phyloP scores from a whole-genome alignment of 345 rosid species.

The Lenwebbia sp. region DNA sequence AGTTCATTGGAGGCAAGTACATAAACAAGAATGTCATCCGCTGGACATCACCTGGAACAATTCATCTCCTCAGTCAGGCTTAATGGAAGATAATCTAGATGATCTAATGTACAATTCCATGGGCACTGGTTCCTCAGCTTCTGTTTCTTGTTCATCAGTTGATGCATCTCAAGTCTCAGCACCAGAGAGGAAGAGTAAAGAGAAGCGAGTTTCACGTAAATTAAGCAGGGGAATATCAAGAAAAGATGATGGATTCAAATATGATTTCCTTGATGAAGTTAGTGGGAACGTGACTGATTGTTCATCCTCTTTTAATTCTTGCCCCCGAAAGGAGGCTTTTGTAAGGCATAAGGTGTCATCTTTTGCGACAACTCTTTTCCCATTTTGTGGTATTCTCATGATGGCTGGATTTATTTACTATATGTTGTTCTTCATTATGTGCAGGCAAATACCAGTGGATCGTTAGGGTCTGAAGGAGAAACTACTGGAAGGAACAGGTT shows the following conservation, averaged over 20 bases:
- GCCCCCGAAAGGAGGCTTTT: slow-evolving; percentile 18
- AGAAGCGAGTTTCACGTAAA: slow-evolving; percentile 23
- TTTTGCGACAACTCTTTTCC: neutral
- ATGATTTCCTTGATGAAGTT: slow-evolving; percentile 23
- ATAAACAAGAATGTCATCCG: slow-evolving; percentile 56
- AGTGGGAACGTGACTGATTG: slow-evolving; percentile 9
- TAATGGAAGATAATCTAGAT: slow-evolving; percentile 22
- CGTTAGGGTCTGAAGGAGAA: slow-evolving; percentile 23
- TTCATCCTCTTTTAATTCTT: slow-evolving; percentile 9
- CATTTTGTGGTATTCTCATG: neutral
- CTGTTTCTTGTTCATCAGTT: neutral
- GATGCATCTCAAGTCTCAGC: slow-evolving; percentile 21
- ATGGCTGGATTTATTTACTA: neutral
- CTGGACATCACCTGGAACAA: slow-evolving; percentile 23
- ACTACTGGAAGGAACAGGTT: slow-evolving; percentile 19
- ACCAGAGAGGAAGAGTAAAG: slow-evolving; percentile 32
- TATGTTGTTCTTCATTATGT: neutral
- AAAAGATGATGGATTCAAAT: slow-evolving; percentile 18
- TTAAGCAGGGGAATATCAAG: slow-evolving; percentile 30
- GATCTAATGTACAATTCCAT: neutral
- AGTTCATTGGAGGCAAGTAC: slow-evolving; percentile 86
- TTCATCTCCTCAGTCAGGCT: slow-evolving; percentile 26
- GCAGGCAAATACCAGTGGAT: slow-evolving; percentile 29
- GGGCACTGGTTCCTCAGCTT: neutral
- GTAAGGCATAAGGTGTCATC: slow-evolving; percentile 33